Percentiles rank a stretch among this genome's conserved stretches.
Evolutionary conservation across 768 basidiomycete species (phyloP).

Genomic region (Boletus pseudopeckii): DNA sequence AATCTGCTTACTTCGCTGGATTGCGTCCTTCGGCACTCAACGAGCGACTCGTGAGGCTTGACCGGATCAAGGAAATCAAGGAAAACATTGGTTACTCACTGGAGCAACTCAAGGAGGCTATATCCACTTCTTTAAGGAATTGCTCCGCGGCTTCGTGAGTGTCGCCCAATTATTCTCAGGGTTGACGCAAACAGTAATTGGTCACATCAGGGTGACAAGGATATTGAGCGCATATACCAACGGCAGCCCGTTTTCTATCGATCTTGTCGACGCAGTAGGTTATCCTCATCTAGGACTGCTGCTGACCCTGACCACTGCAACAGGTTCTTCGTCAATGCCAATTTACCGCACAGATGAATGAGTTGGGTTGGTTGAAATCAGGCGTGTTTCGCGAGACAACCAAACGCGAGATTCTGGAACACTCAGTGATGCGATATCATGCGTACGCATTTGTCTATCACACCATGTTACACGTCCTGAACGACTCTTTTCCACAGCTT

Average conservation of each 20-base stretch:
- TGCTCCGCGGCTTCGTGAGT: conserved; percentile 25
- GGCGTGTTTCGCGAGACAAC: conserved; percentile 38
- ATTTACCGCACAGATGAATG: conserved; percentile 52
- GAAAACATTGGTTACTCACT: conserved; percentile 27
- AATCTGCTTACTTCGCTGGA: conserved; percentile 19
- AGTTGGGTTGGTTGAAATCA: conserved; percentile 48
- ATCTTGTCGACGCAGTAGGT: conserved; percentile 55
- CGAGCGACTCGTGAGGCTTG: conserved; percentile 26
- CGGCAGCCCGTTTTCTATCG: conserved; percentile 51
- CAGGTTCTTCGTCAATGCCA: conserved; percentile 56
- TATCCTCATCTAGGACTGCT: background rate
- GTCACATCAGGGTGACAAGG: conserved; percentile 32
- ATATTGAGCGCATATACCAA: conserved; percentile 52
- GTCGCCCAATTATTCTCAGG: background rate
- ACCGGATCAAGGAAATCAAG: conserved; percentile 24
- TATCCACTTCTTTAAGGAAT: conserved; percentile 16
- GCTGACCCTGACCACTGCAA: background rate
- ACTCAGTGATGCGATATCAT: conserved; percentile 56
- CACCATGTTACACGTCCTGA: background rate
- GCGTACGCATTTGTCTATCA: conserved; percentile 36
- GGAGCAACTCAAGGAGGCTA: conserved; percentile 18
- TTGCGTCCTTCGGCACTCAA: background rate
- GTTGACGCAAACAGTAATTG: background rate
- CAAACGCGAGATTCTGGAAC: conserved; percentile 40
- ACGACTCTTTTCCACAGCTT: conserved; percentile 34